These are phyloP conservation scores for Scheffersomyces amazonensis DNA, from an alignment of 805 yeast species.

Conservation along the genomic window DNA sequence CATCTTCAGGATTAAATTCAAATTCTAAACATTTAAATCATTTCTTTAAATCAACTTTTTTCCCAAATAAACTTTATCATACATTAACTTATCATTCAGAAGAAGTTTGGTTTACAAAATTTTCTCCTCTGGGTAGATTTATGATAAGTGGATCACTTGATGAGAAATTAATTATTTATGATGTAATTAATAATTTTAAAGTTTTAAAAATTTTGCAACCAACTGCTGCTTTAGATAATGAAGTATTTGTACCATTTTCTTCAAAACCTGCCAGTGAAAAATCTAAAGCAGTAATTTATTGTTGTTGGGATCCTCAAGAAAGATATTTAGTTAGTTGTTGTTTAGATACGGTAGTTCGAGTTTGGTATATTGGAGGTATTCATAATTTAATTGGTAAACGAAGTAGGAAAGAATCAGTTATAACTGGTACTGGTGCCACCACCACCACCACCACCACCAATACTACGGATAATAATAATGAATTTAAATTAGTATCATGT, in stretches of 20 bases:
- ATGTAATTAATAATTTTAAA: constrained; percentile 45
- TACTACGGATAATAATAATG: constrained; percentile 3
- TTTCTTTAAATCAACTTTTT: constrained; percentile 2
- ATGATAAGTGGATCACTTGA: constrained; percentile 80
- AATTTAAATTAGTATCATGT: constrained; percentile 25
- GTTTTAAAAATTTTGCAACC: constrained; percentile 29
- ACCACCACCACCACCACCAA: neutral
- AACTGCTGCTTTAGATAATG: constrained; percentile 21
- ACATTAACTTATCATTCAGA: constrained; percentile 53
- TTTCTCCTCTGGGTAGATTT: constrained; percentile 72
- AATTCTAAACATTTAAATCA: neutral
- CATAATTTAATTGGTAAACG: constrained; percentile 8
- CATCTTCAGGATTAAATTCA: neutral
- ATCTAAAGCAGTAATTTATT: constrained; percentile 51
- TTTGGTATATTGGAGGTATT: constrained; percentile 59
- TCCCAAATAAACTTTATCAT: constrained; percentile 41
- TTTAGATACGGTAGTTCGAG: constrained; percentile 62
- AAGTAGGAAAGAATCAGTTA: constrained; percentile 18
- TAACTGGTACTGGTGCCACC: constrained; percentile 19
- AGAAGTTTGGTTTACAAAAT: constrained; percentile 83
- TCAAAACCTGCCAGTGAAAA: constrained; percentile 21
- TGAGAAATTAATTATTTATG: constrained; percentile 60
- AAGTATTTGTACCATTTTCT: constrained; percentile 23
- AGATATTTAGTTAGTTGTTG: constrained; percentile 65
- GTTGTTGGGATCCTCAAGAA: constrained; percentile 78